These are phyloP conservation scores for Ceratocystis papillata DNA, from an alignment of 2,329 filamentous ascomycete species.

Conservation along the genomic window DNA sequence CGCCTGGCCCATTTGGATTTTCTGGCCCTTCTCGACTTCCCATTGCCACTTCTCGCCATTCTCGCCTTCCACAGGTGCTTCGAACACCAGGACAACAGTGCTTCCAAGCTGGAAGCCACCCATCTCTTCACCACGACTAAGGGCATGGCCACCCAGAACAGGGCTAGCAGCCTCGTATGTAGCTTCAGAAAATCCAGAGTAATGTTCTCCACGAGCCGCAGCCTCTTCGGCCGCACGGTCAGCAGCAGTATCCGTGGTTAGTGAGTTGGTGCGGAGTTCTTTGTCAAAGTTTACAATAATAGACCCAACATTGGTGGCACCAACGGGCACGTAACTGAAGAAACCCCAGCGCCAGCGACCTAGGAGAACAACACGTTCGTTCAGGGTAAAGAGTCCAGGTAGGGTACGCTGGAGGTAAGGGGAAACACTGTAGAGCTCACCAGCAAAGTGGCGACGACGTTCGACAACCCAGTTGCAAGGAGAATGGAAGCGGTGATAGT, in stretches of 20 bases:
- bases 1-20: slow-evolving; percentile 77
- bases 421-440: slow-evolving; percentile 88
- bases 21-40: slow-evolving; percentile 77
- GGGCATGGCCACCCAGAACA: slow-evolving; percentile 69
- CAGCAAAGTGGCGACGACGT: slow-evolving; percentile 89
- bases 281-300: slow-evolving; percentile 96
- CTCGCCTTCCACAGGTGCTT: slow-evolving; percentile 57
- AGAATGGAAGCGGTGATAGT: slow-evolving; percentile 97
- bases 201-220: slow-evolving; percentile 62
- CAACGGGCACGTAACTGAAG: slow-evolving; percentile 91
- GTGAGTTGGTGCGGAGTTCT: slow-evolving; percentile 83
- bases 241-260: slow-evolving; percentile 85
- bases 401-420: slow-evolving; percentile 89
- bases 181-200: slow-evolving; percentile 86
- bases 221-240: slow-evolving; percentile 77
- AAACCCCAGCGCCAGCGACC: slow-evolving; percentile 96
- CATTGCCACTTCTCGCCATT: slow-evolving; percentile 53
- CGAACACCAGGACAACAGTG: slow-evolving; percentile 91
- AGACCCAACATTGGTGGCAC: slow-evolving; percentile 92
- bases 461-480: slow-evolving; percentile 93
- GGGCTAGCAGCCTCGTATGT: slow-evolving; percentile 69
- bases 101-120: slow-evolving; percentile 93
- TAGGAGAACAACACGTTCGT: slow-evolving; percentile 87
- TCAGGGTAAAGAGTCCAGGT: slow-evolving; percentile 88
- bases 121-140: slow-evolving; percentile 90